Percentiles rank a stretch among this genome's conserved stretches.
Evolutionary conservation across 2,329 filamentous ascomycete species (phyloP).

Genomic region (Alternaria panax): DNA sequence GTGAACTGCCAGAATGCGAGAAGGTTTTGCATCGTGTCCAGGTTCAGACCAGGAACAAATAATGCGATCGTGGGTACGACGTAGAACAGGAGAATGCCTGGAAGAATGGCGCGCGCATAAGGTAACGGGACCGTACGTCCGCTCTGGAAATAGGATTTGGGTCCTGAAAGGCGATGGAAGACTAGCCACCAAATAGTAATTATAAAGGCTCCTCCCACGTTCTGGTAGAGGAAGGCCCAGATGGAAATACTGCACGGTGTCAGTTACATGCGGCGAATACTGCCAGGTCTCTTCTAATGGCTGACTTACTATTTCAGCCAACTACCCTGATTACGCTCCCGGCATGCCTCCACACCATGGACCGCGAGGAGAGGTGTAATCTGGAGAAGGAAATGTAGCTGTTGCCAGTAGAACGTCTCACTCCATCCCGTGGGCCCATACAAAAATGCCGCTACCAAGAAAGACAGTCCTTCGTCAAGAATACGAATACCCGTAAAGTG

Average conservation of each 20-base stretch:
- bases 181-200: slow-evolving; percentile 24
- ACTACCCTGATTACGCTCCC: slow-evolving; percentile 20
- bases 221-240: slow-evolving; percentile 23
- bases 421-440: slow-evolving; percentile 18
- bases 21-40: slow-evolving; percentile 10
- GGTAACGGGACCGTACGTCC: slow-evolving; percentile 21
- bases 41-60: slow-evolving; percentile 10
- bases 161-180: slow-evolving; percentile 15
- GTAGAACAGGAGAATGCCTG: slow-evolving; percentile 17
- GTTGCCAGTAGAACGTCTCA: slow-evolving; percentile 26
- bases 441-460: slow-evolving; percentile 23
- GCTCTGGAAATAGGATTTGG: slow-evolving; percentile 21
- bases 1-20: slow-evolving; percentile 26
- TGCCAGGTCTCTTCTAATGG: background rate
- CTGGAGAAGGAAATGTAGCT: slow-evolving; percentile 24
- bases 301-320: slow-evolving; percentile 29
- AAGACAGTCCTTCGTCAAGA: slow-evolving; percentile 17
- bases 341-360: slow-evolving; percentile 25
- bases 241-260: slow-evolving; percentile 14
- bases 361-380: slow-evolving; percentile 13
- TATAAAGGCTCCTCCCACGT: slow-evolving; percentile 21
- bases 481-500: slow-evolving; percentile 18
- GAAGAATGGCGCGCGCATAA: slow-evolving; percentile 24
- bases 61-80: slow-evolving; percentile 22
- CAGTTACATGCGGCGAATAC: background rate